Evolutionary conservation across 2,329 filamentous ascomycete species (phyloP), one percentile per base, ranked within the genome.

Genomic region (Dendryphion nanum): DNA sequence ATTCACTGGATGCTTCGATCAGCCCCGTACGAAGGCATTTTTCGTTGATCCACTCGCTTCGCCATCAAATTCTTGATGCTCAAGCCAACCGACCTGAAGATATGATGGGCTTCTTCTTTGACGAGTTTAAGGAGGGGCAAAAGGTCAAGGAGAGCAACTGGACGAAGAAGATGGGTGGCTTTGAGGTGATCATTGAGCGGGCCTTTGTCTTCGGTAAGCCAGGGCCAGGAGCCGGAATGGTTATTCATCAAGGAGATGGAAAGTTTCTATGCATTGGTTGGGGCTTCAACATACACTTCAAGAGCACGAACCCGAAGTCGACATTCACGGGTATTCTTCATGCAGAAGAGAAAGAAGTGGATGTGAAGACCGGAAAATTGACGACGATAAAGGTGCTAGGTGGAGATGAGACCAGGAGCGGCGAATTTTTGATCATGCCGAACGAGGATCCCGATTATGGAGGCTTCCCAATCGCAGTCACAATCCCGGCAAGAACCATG

Each of bases 401-500:
- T 37, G 70, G 71, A 1, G 71, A 74, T 32, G 71, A 75, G 60
- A 74, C 70, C 4, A 50, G 68, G 17, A 71, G 69, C 45, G 75
- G 76, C 2, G 59, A 61, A 32, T 72, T 68, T 33, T 51, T 68
- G 14, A 74, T 78, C 45, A 81, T 81, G 77, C 77, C 74, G 1
- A 76, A 71, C 40, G 72, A 77, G 21, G 66, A 77, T 21, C 75
- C 75, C 0, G 75, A 79, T 42, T 79, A 79, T 50, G 76, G 76
- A 1, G 73, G 72, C 0, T 78, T 78, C 40, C 75, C 75, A 0
- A 79, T 78, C 20, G 69, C 69, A 18, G 78, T 78, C 20, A 69
- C 69, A 18, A 72, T 78, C 20, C 76, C 75, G 2, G 73, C 74
- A 0, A 56, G 68, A 37, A 79, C 76, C 3, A 43, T 39, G 13